Evolutionary conservation across 1,139 yeast species (phyloP).

Genomic region (Zygosaccharomyces sapae): DNA sequence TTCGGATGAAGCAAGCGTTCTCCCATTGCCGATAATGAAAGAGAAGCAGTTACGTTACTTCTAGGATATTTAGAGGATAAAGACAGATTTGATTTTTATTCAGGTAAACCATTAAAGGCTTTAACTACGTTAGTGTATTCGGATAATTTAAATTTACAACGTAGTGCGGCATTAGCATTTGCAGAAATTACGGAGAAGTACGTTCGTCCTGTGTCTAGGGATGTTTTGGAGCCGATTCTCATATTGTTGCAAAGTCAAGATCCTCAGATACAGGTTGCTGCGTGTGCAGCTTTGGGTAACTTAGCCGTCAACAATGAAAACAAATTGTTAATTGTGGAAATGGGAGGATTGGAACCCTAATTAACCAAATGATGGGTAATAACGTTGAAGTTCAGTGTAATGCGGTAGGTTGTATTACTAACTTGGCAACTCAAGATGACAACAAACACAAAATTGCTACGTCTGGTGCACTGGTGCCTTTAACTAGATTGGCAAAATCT

Average conservation of each 20-base stretch:
- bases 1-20: slow-evolving; percentile 57
- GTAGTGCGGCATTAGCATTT: slow-evolving; percentile 97
- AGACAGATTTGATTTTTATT: slow-evolving; percentile 69
- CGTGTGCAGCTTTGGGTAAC: slow-evolving; percentile 97
- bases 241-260: slow-evolving; percentile 82
- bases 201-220: slow-evolving; percentile 83
- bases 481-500: slow-evolving; percentile 89
- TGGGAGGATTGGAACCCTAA: slow-evolving; percentile 98
- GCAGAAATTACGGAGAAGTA: slow-evolving; percentile 98
- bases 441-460: slow-evolving; percentile 94
- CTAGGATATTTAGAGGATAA: slow-evolving; percentile 82
- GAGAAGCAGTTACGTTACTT: slow-evolving; percentile 90
- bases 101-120: slow-evolving; percentile 85
- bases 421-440: slow-evolving; percentile 98
- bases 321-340: slow-evolving; percentile 86
- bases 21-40: slow-evolving; percentile 93
- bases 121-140: slow-evolving; percentile 89
- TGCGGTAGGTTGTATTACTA: slow-evolving; percentile 98
- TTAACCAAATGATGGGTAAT: slow-evolving; percentile 95
- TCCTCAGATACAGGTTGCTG: slow-evolving; percentile 95
- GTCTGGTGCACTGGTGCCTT: slow-evolving; percentile 92
- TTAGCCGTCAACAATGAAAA: slow-evolving; percentile 95
- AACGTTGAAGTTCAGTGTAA: slow-evolving; percentile 98
- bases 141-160: slow-evolving; percentile 88
- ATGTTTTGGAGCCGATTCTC: slow-evolving; percentile 88